Percentiles rank a stretch among this genome's conserved stretches.
phyloP scores from a whole-genome alignment of 2,329 filamentous ascomycete genomes.

The Phoma herbarum region DNA sequence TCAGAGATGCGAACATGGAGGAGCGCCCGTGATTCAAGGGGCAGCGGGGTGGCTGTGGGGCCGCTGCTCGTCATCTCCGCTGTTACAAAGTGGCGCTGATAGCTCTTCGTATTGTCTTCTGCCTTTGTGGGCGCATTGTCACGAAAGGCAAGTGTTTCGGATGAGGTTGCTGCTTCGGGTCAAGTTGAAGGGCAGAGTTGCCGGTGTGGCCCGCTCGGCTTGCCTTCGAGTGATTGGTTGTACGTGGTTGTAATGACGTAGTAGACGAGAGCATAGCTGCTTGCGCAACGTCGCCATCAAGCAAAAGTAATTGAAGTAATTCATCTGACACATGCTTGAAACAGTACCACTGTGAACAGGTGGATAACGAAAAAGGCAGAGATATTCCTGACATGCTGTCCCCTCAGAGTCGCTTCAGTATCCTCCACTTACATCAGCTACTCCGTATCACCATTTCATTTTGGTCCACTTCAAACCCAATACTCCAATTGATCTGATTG shows the following conservation, averaged over 20 bases:
- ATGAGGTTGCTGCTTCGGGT: constrained; percentile 13
- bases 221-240: constrained; percentile 7
- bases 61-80: constrained; percentile 17
- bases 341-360: background rate
- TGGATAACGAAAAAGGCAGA: background rate
- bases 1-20: constrained; percentile 1
- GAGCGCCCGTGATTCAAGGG: constrained; percentile 9
- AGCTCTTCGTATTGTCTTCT: background rate
- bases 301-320: background rate
- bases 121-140: background rate
- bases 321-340: background rate
- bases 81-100: constrained; percentile 8
- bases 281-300: background rate
- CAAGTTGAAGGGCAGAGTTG: constrained; percentile 5
- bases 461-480: background rate
- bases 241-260: background rate
- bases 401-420: background rate
- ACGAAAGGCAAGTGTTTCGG: constrained; percentile 7
- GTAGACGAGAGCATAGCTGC: background rate
- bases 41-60: constrained; percentile 14
- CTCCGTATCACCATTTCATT: background rate
- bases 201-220: constrained; percentile 10
- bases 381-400: background rate
- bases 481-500: background rate
- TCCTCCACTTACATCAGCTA: background rate